Percentiles rank a stretch among this genome's conserved stretches.
These are phyloP conservation scores for Populus deltoides DNA, from an alignment of 345 rosid genomes.

Conservation along the genomic window DNA sequence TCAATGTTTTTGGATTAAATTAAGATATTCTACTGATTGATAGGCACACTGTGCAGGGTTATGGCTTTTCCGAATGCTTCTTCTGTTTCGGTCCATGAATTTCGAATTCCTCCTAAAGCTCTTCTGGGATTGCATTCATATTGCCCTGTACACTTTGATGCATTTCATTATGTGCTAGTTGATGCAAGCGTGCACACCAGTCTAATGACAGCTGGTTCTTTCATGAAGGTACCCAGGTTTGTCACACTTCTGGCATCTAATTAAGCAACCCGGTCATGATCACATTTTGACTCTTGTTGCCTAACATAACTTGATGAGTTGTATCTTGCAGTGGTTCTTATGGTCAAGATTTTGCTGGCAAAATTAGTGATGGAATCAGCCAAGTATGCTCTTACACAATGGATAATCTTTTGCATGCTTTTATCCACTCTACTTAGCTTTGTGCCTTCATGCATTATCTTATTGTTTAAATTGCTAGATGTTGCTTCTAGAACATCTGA, in stretches of 20 bases:
- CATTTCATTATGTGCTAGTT: slow-evolving; percentile 74
- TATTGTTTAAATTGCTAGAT: neutral
- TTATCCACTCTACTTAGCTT: neutral
- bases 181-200: slow-evolving; percentile 76
- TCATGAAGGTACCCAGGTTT: slow-evolving; percentile 58
- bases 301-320: slow-evolving; percentile 18
- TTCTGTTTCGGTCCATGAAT: slow-evolving; percentile 76
- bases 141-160: slow-evolving; percentile 88
- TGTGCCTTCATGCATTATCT: neutral
- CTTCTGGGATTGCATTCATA: slow-evolving; percentile 90
- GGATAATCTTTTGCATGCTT: neutral
- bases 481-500: neutral
- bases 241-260: slow-evolving; percentile 19
- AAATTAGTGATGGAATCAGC: slow-evolving; percentile 40
- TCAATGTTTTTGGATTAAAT: neutral
- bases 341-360: slow-evolving; percentile 39
- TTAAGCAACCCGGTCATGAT: slow-evolving; percentile 6
- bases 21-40: neutral
- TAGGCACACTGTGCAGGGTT: slow-evolving; percentile 36
- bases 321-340: slow-evolving; percentile 45
- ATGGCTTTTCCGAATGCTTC: slow-evolving; percentile 51
- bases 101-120: slow-evolving; percentile 87
- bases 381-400: slow-evolving; percentile 44
- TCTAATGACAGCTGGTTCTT: slow-evolving; percentile 59
- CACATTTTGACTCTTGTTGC: neutral